Base-by-base conservation (phyloP, 2,329 filamentous ascomycete species). In the Graphilbum fragrans region DNA sequence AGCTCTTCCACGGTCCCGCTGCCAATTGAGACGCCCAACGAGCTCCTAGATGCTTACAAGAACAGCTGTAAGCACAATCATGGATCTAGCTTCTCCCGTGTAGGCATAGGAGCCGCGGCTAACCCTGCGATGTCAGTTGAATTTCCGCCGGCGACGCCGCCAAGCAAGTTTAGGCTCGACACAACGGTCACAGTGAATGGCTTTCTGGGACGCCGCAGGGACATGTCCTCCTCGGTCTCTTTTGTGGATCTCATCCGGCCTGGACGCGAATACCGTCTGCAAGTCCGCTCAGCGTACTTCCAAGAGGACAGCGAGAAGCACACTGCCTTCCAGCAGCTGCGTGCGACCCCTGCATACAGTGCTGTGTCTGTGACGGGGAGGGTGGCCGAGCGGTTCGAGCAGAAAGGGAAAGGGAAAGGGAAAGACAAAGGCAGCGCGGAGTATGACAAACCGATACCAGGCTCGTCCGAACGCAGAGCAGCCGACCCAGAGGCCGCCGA, bases 191-290 rank as follows among this genome's bases (percentile, higher is more conserved):
- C 67, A 0, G 57, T 84, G 1, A 70, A 79, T 56, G 88, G 88
- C 18, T 92, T 88, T 51, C 59, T 94, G 1, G 76, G 77, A 21
- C 76, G 75, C 45, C 70, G 77, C 23, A 72, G 76, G 46, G 76
- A 84, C 51, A 65, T 87, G 19, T 77, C 77, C 22, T 78, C 78
- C 41, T 76, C 72, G 32, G 64, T 93, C 18, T 74, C 74, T 2
- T 94, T 94, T 54, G 79, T 79, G 37, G 70, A 80, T 50, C 56
- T 69, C 17, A 55, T 67, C 19, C 63, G 62, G 17, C 44, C 56
- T 29, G 54, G 55, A 35, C 41, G 31, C 17, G 50, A 41, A 17
- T 52, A 49, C 11, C 39, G 41, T 11, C 54, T 67, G 8, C 71
- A 75, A 37, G 52, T 67, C 35, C 52, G 47, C 3, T 66, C 65